A percentile compares a stretch with the other conserved stretches of the same genome.
These are phyloP conservation scores for Hypoxylon trugodes DNA, from an alignment of 495 filamentous ascomycete genomes.

Conservation along the genomic window DNA sequence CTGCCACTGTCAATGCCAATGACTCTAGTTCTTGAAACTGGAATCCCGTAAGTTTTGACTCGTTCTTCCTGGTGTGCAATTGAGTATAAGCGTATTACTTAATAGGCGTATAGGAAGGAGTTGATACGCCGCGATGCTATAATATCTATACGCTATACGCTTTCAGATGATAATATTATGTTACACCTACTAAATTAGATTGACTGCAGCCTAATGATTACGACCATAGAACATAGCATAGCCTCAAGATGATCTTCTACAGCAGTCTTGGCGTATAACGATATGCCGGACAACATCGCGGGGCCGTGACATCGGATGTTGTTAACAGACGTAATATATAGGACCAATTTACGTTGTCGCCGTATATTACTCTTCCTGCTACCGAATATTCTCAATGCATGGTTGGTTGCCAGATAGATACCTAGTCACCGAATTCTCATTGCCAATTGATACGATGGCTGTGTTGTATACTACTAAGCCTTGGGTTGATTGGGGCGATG, in stretches of 20 bases:
- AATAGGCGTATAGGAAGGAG: not conserved
- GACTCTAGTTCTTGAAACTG: not conserved
- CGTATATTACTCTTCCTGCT: not conserved
- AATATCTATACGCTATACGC: no score
- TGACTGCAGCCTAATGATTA: no score
- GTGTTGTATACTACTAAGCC: not conserved
- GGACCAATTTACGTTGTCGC: not conserved
- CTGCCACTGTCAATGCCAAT: not conserved
- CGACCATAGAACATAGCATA: no score
- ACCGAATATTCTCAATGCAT: not conserved
- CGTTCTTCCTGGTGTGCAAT: no score
- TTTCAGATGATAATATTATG: no score
- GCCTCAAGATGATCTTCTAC: no score
- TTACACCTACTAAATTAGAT: no score
- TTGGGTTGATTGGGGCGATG: not conserved
- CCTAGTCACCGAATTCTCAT: not conserved
- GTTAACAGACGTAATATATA: not conserved
- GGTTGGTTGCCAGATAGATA: not conserved
- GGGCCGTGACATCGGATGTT: not conserved
- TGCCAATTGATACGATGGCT: not conserved
- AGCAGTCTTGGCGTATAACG: not conserved
- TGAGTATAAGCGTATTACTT: no score
- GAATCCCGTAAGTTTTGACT: no score
- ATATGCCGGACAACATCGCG: not conserved
- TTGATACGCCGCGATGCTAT: not conserved